A percentile compares a stretch with the other conserved stretches of the same genome.
phyloP scores from a whole-genome alignment of 805 yeast species.

The Ogataea ganodermae region DNA sequence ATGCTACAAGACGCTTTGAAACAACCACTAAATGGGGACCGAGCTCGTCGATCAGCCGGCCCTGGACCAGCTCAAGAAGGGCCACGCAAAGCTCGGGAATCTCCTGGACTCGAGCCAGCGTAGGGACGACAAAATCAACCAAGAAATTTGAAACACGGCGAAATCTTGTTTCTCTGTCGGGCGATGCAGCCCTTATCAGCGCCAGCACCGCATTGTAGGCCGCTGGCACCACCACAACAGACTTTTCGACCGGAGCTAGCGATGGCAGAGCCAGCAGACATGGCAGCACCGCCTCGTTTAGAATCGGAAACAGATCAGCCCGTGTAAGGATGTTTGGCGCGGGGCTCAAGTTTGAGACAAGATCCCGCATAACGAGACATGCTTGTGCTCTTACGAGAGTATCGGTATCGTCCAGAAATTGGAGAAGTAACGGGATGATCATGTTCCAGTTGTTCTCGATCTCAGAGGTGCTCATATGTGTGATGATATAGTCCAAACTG shows the following conservation, averaged over 20 bases:
- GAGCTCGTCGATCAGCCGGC: constrained; percentile 15
- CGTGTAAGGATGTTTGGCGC: constrained; percentile 22
- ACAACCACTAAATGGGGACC: constrained; percentile 25
- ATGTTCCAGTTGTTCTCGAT: constrained; percentile 29
- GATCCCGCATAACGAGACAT: constrained; percentile 11
- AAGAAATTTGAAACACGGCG: constrained; percentile 24
- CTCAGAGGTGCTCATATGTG: not conserved
- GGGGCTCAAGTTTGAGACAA: constrained; percentile 14
- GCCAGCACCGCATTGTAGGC: constrained; percentile 27
- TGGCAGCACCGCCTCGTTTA: constrained; percentile 30
- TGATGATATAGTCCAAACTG: constrained; percentile 15
- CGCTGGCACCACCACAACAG: constrained; percentile 21
- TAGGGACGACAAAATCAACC: constrained; percentile 31
- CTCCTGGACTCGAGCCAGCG: constrained; percentile 30
- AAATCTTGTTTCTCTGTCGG: constrained; percentile 12
- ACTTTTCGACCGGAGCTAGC: constrained; percentile 29
- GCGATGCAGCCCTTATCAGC: constrained; percentile 14
- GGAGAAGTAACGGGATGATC: constrained; percentile 29
- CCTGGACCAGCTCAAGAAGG: constrained; percentile 18
- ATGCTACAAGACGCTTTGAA: constrained; percentile 23
- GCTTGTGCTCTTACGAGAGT: constrained; percentile 28
- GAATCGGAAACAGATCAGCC: constrained; percentile 26
- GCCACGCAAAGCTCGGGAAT: constrained; percentile 21
- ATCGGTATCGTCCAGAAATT: constrained; percentile 34
- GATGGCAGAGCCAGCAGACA: constrained; percentile 33